Evolutionary conservation across 176 grass and related monocot genomes (phyloP), one percentile per base, ranked within the genome.

Genomic region (Ampelocalamus luodianensis): DNA sequence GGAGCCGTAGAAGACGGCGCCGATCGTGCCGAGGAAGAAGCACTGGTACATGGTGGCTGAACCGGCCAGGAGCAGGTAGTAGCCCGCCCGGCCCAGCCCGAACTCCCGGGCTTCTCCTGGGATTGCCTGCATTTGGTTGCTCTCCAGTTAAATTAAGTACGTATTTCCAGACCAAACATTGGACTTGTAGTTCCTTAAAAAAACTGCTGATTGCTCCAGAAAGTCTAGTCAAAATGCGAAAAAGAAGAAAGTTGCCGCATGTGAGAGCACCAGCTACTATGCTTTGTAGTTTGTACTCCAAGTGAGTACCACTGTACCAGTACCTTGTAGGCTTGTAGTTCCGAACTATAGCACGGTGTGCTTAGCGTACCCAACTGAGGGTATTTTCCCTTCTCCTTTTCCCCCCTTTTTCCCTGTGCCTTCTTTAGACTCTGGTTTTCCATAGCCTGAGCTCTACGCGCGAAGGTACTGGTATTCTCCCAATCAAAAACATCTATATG

Each of bases 21-120:
- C 93, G 15, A 95, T 84, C 5, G 93, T 89, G n/a, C 95, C 95
- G 6, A 98, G 68, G 56, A 95, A 90, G 90, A 93, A 93, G 85
- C 72, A 95, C 34, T 93, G 91, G 79, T 87, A 98, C 46, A 93
- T 53, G 24, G 50, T 16, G 6, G 89, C 87, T 11, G 79, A 71
- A 8, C 76, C 86, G 15, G 77, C 26, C 4, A 98, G 51, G 14
- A 98, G 76, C n/a, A 92, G 66, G 87, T 95, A 98, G 92, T 97
- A 95, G 11, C 85, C 68, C 6, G 46, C 11, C 78, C 61, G 51
- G 4, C 95, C 95, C 0, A 97, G 89, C 22, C 54, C 89, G 36
- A 93, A 97, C 6, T 90, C 85, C 42, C 18, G 58, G 13, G 95
- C 95, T 77, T 97, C 95, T 65, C 67, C 34, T 17, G 61, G 78